phyloP scores from a whole-genome alignment of 2,329 filamentous ascomycete species.

The Colletotrichum tanaceti region DNA sequence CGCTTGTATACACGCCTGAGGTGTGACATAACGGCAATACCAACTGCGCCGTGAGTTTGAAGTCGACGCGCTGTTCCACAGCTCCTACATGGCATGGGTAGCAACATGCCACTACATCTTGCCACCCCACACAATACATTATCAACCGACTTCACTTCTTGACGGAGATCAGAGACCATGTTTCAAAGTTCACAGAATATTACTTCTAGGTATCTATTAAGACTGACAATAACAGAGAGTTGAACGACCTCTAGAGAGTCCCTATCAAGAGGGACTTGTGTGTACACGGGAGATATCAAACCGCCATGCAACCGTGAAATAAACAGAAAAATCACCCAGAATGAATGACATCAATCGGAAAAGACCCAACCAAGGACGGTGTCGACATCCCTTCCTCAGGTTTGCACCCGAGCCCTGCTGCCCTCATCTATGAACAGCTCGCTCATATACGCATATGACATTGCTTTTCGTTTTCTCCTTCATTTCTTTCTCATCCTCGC shows the following conservation, averaged over 20 bases:
- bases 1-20: no score
- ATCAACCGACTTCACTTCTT: neutral
- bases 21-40: no score
- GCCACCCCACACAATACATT: neutral
- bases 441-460: neutral
- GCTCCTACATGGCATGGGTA: no score
- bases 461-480: neutral
- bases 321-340: neutral
- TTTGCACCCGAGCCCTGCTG: constrained; percentile 33
- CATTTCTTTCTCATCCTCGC: constrained; percentile 10
- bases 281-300: neutral
- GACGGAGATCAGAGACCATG: no score
- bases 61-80: no score
- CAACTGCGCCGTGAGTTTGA: no score
- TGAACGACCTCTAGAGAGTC: neutral
- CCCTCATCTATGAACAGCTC: constrained; percentile 31
- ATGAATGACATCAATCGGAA: neutral
- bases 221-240: neutral
- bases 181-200: neutral
- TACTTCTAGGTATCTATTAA: constrained; percentile 24
- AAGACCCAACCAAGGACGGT: neutral
- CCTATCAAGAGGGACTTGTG: neutral
- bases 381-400: neutral
- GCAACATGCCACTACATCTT: no score
- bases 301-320: neutral